Evolutionary conservation across 2,329 filamentous ascomycete species (phyloP), one percentile per base, ranked within the genome.

Genomic region (Exserohilum rostratum): DNA sequence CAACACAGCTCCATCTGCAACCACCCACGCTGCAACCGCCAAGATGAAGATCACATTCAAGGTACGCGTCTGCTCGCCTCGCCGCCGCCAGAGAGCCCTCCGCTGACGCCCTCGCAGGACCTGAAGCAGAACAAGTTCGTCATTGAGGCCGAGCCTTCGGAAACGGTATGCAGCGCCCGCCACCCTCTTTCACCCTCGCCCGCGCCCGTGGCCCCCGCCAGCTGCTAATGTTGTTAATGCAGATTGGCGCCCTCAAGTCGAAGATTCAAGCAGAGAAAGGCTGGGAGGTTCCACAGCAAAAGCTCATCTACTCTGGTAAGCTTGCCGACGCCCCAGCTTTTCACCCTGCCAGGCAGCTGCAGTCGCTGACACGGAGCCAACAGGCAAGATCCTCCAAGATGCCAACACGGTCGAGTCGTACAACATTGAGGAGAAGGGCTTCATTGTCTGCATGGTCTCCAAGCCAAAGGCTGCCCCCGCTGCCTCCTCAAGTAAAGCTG

Each of bases 371-470:
- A 33, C 46, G 22, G 31, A 53, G 31, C 27, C 37, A 43, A 52
- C 68, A 97, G 93, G 95, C 81, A 99, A 99, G 83, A 98, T 99
- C 68, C 82, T 99, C 64, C 93, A 97, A 79, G 93, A 99, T 89
- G 91, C 92, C 59, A 95, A 97, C 74, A 96, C 93, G 2, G 90
- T 99, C 67, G 91, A 92, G 77, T 93, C 90, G 35, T 98, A 98
- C 82, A 96, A 91, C 79, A 98, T 99, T 61, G 93, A 99, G 79
- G 95, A 98, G 85, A 99, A 98, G 84, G 95, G 95, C 33, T 99
- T 98, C 76, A 92, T 99, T 70, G 95, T 99, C 57, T 99, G 95
- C 81, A 96, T 99, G 87, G 88, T 96, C 69, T 91, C 91, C 75
- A 98, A 98, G 87, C 89, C 90, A 64, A 97, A 96, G 82, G 78